Conservation (phyloP, 108 stramenopile genomes). For the Schizochytrium sp. region DNA sequence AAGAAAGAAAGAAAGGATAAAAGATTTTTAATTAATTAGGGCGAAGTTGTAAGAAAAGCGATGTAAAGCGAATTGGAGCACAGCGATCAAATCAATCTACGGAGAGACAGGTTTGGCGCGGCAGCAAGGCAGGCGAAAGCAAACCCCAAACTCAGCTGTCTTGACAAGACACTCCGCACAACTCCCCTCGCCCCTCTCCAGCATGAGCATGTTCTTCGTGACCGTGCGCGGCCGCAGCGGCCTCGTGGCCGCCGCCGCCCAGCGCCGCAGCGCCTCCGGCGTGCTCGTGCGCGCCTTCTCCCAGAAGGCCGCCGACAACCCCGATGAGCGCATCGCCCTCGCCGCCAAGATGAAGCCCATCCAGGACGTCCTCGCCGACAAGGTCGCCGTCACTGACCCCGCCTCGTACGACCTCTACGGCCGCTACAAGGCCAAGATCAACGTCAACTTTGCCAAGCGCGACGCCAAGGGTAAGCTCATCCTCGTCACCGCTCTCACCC, state of each 20-base stretch:
- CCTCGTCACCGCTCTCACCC: constrained; percentile 53
- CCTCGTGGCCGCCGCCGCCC: not conserved
- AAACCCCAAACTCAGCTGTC: too few species aligned
- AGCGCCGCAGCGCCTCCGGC: not conserved
- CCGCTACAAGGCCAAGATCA: constrained; percentile 57
- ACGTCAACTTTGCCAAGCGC: constrained; percentile 5
- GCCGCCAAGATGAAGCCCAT: constrained; percentile 22
- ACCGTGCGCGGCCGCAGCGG: too few species aligned
- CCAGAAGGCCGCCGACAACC: constrained; percentile 38
- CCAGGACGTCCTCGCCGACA: constrained; percentile 43
- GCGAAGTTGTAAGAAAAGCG: too few species aligned
- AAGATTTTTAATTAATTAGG: too few species aligned
- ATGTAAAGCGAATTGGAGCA: too few species aligned
- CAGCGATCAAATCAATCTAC: too few species aligned
- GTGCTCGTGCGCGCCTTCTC: not conserved
- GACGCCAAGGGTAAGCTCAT: constrained; percentile 55
- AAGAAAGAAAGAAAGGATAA: too few species aligned
- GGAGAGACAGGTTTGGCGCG: too few species aligned
- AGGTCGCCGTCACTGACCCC: constrained; percentile 10
- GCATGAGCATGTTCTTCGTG: too few species aligned
- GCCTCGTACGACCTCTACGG: constrained; percentile 21
- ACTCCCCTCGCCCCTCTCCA: too few species aligned
- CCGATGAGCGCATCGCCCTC: constrained; percentile 37
- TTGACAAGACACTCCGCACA: too few species aligned
- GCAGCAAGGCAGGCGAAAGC: too few species aligned